phyloP scores from a whole-genome alignment of 306 rosid genomes.

The Trichosanthes cucumerina region DNA sequence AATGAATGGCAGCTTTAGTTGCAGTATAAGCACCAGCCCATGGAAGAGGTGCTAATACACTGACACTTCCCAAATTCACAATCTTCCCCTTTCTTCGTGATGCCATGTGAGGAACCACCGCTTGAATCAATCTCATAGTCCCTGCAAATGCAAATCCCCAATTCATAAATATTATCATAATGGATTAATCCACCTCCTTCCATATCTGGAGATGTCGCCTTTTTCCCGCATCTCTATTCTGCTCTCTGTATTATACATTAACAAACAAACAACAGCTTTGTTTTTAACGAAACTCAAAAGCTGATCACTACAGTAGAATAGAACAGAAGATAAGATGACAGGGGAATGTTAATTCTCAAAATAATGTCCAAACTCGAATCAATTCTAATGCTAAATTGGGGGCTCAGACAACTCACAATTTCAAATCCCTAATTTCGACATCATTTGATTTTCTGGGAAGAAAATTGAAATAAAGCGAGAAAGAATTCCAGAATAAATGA shows the following conservation, averaged over 20 bases:
- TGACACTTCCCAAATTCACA: conserved; percentile 65
- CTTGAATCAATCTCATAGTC: conserved; percentile 76
- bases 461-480: background rate
- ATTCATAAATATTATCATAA: background rate
- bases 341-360: background rate
- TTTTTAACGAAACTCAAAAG: background rate
- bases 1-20: conserved; percentile 79
- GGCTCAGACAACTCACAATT: background rate
- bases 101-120: conserved; percentile 85
- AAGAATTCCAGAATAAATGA: background rate
- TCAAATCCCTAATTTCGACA: background rate
- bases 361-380: background rate
- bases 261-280: background rate
- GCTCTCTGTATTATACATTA: background rate
- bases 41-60: conserved; percentile 66
- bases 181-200: background rate
- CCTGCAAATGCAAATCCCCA: conserved; percentile 27
- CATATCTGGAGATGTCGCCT: background rate
- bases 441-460: background rate
- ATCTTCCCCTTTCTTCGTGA: conserved; percentile 59
- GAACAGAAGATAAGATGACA: background rate
- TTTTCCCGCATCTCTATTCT: background rate
- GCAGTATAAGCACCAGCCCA: conserved; percentile 71
- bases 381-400: background rate
- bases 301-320: background rate